These are phyloP conservation scores for Paraconiothyrium brasiliense DNA, from an alignment of 2,329 filamentous ascomycete species.

Conservation along the genomic window DNA sequence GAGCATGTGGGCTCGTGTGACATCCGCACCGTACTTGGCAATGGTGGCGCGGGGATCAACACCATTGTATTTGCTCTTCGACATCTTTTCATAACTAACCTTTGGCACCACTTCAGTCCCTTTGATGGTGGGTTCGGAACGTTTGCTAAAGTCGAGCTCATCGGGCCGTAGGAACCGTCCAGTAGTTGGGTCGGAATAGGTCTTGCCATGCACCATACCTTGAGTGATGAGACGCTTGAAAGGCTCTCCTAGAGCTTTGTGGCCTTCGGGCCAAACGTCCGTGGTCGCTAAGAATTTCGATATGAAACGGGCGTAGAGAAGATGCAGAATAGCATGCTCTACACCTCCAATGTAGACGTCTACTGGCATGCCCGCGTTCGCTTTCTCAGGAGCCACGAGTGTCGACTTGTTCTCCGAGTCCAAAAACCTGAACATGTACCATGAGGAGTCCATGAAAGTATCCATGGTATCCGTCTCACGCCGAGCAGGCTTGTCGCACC, in stretches of 20 bases:
- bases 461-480: constrained; percentile 96
- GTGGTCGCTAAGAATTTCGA: constrained; percentile 81
- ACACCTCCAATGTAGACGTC: constrained; percentile 91
- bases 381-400: constrained; percentile 70
- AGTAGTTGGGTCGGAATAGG: constrained; percentile 76
- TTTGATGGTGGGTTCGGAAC: constrained; percentile 67
- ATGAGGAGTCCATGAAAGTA: constrained; percentile 94
- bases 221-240: constrained; percentile 86
- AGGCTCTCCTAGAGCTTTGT: constrained; percentile 68
- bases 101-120: constrained; percentile 67
- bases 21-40: constrained; percentile 79
- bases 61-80: constrained; percentile 92
- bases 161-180: constrained; percentile 80
- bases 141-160: constrained; percentile 73
- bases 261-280: constrained; percentile 52
- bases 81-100: constrained; percentile 89
- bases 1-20: constrained; percentile 84
- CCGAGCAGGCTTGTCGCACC: constrained; percentile 74
- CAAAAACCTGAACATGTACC: constrained; percentile 86
- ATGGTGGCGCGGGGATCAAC: constrained; percentile 82
- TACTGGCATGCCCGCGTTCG: constrained; percentile 72
- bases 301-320: constrained; percentile 89
- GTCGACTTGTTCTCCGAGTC: constrained; percentile 71
- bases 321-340: constrained; percentile 89
- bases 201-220: constrained; percentile 93